A percentile compares a stretch with the other conserved stretches of the same genome.
These are phyloP conservation scores for Thelonectria blattea DNA, from an alignment of 2,329 filamentous ascomycete genomes.

Conservation along the genomic window DNA sequence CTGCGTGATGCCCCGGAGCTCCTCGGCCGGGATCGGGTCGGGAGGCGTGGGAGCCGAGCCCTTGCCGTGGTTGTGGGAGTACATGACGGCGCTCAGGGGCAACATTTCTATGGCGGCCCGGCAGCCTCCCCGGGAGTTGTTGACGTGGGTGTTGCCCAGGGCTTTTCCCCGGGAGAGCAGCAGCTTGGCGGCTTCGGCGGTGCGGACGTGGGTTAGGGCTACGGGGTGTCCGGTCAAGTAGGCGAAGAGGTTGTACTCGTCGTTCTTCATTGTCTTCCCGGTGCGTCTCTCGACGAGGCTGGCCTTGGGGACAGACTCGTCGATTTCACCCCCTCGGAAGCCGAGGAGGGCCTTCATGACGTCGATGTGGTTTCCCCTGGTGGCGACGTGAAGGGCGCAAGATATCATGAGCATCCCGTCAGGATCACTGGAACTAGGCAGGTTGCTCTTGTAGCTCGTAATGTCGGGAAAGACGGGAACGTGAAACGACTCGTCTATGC, in stretches of 20 bases:
- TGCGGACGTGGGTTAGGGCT: slow-evolving; percentile 10
- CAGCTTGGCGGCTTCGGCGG: slow-evolving; percentile 3
- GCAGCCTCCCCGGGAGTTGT: not conserved
- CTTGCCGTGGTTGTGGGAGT: not conserved
- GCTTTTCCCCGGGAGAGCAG: slow-evolving; percentile 3
- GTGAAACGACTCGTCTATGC: not conserved
- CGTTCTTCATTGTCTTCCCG: too few species aligned
- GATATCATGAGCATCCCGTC: not conserved
- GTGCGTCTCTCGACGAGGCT: not conserved
- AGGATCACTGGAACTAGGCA: not conserved
- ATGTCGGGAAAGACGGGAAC: not conserved
- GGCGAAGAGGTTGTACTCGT: not conserved
- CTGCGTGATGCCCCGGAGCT: not conserved
- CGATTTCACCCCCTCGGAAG: not conserved
- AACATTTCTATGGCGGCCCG: slow-evolving; percentile 1
- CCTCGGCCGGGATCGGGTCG: not conserved
- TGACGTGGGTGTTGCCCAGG: not conserved
- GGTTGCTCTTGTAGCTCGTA: not conserved
- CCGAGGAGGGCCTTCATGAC: slow-evolving; percentile 10
- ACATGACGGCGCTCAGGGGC: not conserved
- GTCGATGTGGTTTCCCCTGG: slow-evolving; percentile 2
- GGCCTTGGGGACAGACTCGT: not conserved
- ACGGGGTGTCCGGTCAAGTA: not conserved
- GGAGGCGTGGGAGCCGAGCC: not conserved
- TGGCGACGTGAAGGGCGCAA: slow-evolving; percentile 3